These are phyloP conservation scores for Thamnidium elegans DNA, from an alignment of 192 early-diverging fungal species.

Conservation along the genomic window DNA sequence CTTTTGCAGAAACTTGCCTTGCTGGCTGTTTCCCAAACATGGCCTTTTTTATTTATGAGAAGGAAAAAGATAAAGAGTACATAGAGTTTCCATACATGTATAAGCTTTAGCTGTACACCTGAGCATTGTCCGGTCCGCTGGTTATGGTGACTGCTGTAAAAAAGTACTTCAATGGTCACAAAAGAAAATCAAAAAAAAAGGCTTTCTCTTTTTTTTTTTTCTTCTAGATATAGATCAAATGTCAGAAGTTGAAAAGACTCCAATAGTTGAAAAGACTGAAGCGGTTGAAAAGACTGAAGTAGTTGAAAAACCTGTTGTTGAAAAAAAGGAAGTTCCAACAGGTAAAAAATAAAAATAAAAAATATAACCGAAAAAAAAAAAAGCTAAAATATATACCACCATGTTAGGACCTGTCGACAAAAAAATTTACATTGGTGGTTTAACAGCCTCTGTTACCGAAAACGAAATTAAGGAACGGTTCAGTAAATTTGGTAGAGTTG, in stretches of 20 bases:
- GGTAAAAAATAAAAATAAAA: neutral
- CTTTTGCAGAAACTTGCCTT: neutral
- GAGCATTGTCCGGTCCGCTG: no score
- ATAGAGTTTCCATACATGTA: neutral
- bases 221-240: neutral
- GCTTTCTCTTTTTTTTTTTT: neutral
- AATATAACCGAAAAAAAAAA: neutral
- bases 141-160: no score
- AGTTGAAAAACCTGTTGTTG: no score
- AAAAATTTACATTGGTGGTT: slow-evolving; percentile 77
- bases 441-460: slow-evolving; percentile 53
- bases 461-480: slow-evolving; percentile 64
- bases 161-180: no score
- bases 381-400: neutral
- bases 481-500: slow-evolving; percentile 65
- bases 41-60: neutral
- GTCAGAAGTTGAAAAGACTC: no score
- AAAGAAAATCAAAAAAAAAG: neutral
- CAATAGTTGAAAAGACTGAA: no score
- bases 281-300: no score
- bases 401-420: slow-evolving; percentile 34
- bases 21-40: no score
- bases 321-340: no score
- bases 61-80: neutral
- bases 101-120: neutral